A percentile compares a stretch with the other conserved stretches of the same genome.
phyloP scores from a whole-genome alignment of 306 rosid genomes.

The Prunus davidiana region DNA sequence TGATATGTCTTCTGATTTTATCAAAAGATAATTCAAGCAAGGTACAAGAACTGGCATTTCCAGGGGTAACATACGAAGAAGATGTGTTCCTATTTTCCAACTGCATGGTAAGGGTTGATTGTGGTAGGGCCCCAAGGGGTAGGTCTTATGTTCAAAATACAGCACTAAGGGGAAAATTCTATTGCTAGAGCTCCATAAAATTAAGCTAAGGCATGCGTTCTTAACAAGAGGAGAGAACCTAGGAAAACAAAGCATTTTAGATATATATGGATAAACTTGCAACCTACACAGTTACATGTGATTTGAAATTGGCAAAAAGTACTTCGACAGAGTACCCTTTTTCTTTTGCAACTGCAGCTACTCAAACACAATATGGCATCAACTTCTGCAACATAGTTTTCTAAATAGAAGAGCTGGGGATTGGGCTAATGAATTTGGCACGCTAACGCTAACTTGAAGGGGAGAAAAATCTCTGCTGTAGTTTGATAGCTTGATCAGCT shows the following conservation, averaged over 20 bases:
- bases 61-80: neutral
- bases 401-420: neutral
- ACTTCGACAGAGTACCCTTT: too few relatives aligned
- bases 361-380: neutral
- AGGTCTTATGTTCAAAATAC: neutral
- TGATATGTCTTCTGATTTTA: neutral
- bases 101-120: neutral
- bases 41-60: neutral
- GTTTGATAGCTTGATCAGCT: neutral
- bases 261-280: neutral
- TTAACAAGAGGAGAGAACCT: neutral
- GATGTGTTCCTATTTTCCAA: neutral
- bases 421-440: neutral
- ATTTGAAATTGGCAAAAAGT: neutral
- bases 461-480: neutral
- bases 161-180: neutral
- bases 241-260: neutral
- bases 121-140: neutral
- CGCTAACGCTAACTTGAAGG: neutral
- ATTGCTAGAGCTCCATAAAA: neutral
- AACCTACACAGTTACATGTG: neutral
- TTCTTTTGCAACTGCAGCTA: neutral
- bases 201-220: neutral
- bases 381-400: neutral
- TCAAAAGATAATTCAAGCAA: neutral